Conservation (phyloP, 352 stramenopile species). For the Peronospora belbahrii region DNA sequence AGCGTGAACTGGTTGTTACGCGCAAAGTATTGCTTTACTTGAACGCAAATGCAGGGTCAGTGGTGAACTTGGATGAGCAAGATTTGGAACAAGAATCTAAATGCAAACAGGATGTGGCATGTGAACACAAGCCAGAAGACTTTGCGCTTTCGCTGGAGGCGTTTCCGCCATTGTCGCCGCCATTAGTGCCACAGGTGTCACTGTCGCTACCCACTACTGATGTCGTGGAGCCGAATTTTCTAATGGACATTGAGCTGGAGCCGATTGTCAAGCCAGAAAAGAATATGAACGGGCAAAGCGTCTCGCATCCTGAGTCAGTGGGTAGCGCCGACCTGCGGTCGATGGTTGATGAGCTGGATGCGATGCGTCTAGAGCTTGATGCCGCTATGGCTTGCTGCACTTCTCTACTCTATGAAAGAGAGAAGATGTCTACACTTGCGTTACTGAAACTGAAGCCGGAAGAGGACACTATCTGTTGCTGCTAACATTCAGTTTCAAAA, state of each 20-base stretch:
- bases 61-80: constrained; percentile 11
- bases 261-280: constrained; percentile 22
- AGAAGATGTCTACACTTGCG: constrained; percentile 4
- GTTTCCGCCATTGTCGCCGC: constrained; percentile 17
- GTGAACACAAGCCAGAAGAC: constrained; percentile 11
- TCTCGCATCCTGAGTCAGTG: constrained; percentile 16
- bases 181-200: constrained; percentile 6
- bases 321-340: constrained; percentile 24
- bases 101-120: constrained; percentile 5
- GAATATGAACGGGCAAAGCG: constrained; percentile 13
- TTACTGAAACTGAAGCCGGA: constrained; percentile 16
- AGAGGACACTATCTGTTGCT: constrained; percentile 27
- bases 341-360: constrained; percentile 38
- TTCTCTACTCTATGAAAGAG: constrained; percentile 14
- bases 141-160: constrained; percentile 11
- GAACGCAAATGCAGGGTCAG: constrained; percentile 9
- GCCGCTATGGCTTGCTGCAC: constrained; percentile 28
- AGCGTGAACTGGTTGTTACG: constrained; percentile 18
- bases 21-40: constrained; percentile 31
- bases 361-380: constrained; percentile 30
- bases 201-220: constrained; percentile 2
- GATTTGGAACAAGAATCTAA: constrained; percentile 12
- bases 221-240: constrained; percentile 27
- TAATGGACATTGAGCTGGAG: constrained; percentile 34
- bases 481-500: constrained; percentile 24